A percentile compares a stretch with the other conserved stretches of the same genome.
Evolutionary conservation across 2,329 filamentous ascomycete genomes (phyloP).

Genomic region (Fusarium sacchari): DNA sequence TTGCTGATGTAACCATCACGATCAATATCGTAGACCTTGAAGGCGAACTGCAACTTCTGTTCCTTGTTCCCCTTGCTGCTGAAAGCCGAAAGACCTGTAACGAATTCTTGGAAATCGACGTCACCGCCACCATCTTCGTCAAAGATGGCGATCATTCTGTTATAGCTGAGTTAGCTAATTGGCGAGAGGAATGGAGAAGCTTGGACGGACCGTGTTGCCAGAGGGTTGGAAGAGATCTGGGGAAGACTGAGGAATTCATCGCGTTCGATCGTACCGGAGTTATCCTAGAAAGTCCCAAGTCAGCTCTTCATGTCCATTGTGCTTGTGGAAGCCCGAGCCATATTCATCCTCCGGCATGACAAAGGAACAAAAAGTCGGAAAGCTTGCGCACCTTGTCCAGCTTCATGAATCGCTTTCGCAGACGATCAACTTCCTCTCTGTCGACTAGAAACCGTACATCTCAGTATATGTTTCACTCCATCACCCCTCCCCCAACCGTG

Average conservation of each 20-base stretch:
- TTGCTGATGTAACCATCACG: constrained; percentile 99
- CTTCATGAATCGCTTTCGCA: constrained; percentile 99
- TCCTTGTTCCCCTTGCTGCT: constrained; percentile 99
- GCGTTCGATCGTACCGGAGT: constrained; percentile 97
- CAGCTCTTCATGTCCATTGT: not conserved
- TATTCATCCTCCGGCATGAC: not conserved
- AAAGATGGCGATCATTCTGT: constrained; percentile 98
- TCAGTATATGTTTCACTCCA: constrained; percentile 27
- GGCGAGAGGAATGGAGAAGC: not conserved
- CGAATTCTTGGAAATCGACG: constrained; percentile 99
- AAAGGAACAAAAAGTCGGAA: constrained; percentile 4
- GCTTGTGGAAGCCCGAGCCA: not conserved
- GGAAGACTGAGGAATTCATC: constrained; percentile 97
- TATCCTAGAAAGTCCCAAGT: constrained; percentile 70
- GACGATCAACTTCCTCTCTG: constrained; percentile 93
- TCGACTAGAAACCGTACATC: constrained; percentile 71
- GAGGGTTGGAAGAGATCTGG: constrained; percentile 96
- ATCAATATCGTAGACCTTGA: constrained; percentile 99
- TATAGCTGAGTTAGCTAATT: constrained; percentile 11
- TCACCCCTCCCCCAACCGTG: constrained; percentile 8
- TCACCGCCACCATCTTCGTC: constrained; percentile 98
- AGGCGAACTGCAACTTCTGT: constrained; percentile 96
- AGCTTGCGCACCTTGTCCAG: constrained; percentile 82
- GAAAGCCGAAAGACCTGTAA: constrained; percentile 93
- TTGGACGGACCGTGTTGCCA: constrained; percentile 81